These are phyloP conservation scores for Phaffomyces antillensis DNA, from an alignment of 805 yeast genomes.

Conservation along the genomic window DNA sequence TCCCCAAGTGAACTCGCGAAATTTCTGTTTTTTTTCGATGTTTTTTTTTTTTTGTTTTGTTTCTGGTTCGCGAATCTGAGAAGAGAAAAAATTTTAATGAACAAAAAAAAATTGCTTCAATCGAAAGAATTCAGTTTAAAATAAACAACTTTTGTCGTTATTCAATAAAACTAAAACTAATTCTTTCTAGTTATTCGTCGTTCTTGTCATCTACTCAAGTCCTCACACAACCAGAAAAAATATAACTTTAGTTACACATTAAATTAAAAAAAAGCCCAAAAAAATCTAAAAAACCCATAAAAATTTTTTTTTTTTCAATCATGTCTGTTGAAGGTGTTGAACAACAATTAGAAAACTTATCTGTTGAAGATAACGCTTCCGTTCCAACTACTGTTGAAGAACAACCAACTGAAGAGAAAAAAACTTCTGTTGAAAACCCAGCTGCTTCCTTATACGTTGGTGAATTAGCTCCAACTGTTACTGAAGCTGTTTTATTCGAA, in stretches of 20 bases:
- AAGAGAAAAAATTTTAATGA: background rate
- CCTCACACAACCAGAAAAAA: too few species aligned
- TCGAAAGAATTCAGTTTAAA: background rate
- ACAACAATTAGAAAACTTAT: constrained; percentile 42
- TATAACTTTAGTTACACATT: background rate
- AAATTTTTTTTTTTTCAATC: constrained; percentile 17
- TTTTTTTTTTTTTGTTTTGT: background rate
- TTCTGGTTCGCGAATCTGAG: background rate
- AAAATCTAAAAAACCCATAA: constrained; percentile 8
- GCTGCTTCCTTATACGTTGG: constrained; percentile 94
- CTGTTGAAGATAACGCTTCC: constrained; percentile 28
- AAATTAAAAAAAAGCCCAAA: constrained; percentile 15
- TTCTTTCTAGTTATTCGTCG: background rate
- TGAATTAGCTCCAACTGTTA: constrained; percentile 86
- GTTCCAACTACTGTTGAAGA: constrained; percentile 25
- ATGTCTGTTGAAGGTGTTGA: constrained; percentile 36
- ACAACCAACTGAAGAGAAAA: constrained; percentile 30
- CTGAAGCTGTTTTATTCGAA: constrained; percentile 92
- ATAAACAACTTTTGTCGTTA: constrained; percentile 3
- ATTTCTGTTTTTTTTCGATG: background rate
- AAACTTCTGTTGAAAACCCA: constrained; percentile 41
- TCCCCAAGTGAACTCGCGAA: background rate
- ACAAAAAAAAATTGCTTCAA: background rate
- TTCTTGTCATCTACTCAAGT: background rate
- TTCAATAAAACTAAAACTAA: background rate